Percentiles rank a stretch among this genome's conserved stretches.
Conservation (phyloP, 352 stramenopile species). For the Phytophthora lateralis region DNA sequence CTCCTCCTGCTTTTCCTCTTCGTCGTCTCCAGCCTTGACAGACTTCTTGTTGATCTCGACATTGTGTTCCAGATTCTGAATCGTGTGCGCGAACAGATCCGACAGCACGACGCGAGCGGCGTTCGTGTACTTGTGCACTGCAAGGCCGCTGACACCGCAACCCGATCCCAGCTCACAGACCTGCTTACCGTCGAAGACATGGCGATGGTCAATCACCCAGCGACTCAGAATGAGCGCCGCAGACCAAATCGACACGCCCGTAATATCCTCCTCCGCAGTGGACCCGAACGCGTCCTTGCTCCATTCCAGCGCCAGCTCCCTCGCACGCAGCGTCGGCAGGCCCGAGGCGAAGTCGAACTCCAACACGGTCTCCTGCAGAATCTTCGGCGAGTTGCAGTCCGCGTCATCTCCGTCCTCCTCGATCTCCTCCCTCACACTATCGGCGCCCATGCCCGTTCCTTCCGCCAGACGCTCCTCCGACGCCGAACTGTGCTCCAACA, state of each 20-base stretch:
- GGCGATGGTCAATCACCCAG: constrained; percentile 77
- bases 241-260: constrained; percentile 90
- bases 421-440: constrained; percentile 67
- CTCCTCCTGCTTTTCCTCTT: constrained; percentile 41
- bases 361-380: constrained; percentile 85
- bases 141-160: constrained; percentile 83
- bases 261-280: constrained; percentile 86
- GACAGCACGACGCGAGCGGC: constrained; percentile 81
- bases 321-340: constrained; percentile 66
- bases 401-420: constrained; percentile 64
- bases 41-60: constrained; percentile 67
- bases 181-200: constrained; percentile 68
- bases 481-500: constrained; percentile 82
- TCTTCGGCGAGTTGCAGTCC: constrained; percentile 50
- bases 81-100: constrained; percentile 83
- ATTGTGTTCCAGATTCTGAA: constrained; percentile 86
- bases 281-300: constrained; percentile 82
- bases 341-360: constrained; percentile 75
- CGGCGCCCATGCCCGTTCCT: constrained; percentile 74
- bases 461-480: constrained; percentile 77
- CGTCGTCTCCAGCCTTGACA: constrained; percentile 17
- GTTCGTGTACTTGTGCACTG: constrained; percentile 78
- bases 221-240: constrained; percentile 84
- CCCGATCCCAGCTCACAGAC: constrained; percentile 86
- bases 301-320: constrained; percentile 86